These are phyloP conservation scores for Backusella circina DNA, from an alignment of 192 early-diverging fungal genomes.

Conservation along the genomic window DNA sequence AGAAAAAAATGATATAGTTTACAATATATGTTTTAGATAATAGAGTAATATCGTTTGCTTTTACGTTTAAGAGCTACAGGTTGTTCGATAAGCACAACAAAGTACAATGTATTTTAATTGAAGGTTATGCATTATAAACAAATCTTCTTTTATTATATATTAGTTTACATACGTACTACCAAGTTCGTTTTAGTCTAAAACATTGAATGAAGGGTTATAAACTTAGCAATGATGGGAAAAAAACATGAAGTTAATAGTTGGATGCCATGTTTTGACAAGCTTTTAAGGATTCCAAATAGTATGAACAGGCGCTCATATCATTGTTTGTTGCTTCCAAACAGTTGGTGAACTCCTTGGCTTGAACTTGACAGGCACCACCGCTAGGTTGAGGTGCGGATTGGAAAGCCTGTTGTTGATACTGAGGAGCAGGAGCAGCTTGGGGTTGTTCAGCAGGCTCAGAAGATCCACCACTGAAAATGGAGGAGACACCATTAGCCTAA, in stretches of 20 bases:
- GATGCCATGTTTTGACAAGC: slow-evolving; percentile 68
- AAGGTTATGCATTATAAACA: neutral
- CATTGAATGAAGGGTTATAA: slow-evolving; percentile 1
- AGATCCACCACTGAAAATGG: slow-evolving; percentile 50
- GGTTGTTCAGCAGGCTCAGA: slow-evolving; percentile 40
- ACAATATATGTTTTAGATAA: neutral
- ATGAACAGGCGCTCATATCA: slow-evolving; percentile 82
- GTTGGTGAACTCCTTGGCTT: slow-evolving; percentile 80
- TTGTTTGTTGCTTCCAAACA: slow-evolving; percentile 83
- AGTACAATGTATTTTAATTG: neutral
- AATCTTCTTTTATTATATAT: neutral
- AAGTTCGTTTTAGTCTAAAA: slow-evolving; percentile 3
- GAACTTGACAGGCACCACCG: slow-evolving; percentile 56
- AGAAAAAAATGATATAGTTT: neutral
- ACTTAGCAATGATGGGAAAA: neutral
- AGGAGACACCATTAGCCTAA: slow-evolving; percentile 28
- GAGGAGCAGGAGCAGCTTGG: slow-evolving; percentile 24
- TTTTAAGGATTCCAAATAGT: slow-evolving; percentile 90
- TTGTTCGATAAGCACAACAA: too few species aligned
- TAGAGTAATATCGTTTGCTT: neutral
- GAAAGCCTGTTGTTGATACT: slow-evolving; percentile 29
- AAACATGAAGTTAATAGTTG: slow-evolving; percentile 28
- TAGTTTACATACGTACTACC: neutral
- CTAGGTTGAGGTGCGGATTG: slow-evolving; percentile 26
- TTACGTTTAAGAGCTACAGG: neutral